Evolutionary conservation across 2,329 filamentous ascomycete species (phyloP), one percentile per base, ranked within the genome.

Genomic region (Monilinia aucupariae): DNA sequence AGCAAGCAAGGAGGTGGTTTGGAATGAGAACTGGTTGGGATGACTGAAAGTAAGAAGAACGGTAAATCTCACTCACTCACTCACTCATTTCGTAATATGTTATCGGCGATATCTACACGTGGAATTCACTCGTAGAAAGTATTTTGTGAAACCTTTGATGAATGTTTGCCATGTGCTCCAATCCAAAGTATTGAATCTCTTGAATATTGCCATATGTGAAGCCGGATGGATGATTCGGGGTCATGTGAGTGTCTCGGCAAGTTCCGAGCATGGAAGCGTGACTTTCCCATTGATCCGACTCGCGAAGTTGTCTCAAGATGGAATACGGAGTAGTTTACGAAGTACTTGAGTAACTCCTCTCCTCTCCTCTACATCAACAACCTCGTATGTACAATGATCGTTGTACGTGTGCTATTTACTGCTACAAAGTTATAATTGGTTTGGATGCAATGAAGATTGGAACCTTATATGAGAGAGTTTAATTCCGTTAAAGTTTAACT

Each of bases 81-180:
- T 30, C 27, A 54, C 27, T 32, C 48, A 32, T 43, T 43, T 43
- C 48, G 32, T 34, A 13, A 45, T 45, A 30, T 59, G 20, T 39
- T 39, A 51, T 58, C 54, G 54, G 54, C 54, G 54, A 58, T 58
- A 59, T 59, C 45, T 15, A 59, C 59, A 61, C 59, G 59, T 61
- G 59, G 47, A 22, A 61, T 61, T 55, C 25, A 55, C 22, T 34
- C 30, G 41, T 45, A 61, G n/a, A 55, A 15, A 32, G 30, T 55
- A 15, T 9, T 43, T 61, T 48, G 59, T 61, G 59, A 61, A 61
- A 55, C 59, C 59, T 47, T 55, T 55, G 50, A 61, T 61, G 59
- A 48, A 37, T 61, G 59, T 61, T 55, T 61, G 59, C 59, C 59
- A 61, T 61, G 59, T 55, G 50, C 32, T 34, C n/a, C n/a, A n/a